These are phyloP conservation scores for Euphrasia arctica DNA, from an alignment of 305 asterid species.

Conservation along the genomic window DNA sequence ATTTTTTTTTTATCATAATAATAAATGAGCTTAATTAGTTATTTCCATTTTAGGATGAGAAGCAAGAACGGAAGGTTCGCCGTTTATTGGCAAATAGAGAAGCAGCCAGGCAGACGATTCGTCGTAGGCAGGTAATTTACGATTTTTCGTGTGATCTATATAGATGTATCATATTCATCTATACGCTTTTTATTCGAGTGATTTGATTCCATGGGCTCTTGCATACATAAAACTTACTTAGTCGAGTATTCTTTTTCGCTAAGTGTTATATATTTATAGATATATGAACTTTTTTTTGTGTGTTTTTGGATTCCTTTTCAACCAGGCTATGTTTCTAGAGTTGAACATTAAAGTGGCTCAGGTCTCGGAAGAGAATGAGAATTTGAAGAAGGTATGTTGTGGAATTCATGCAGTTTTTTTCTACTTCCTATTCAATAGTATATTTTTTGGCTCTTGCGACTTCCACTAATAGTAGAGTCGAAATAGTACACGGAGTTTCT, in stretches of 20 bases:
- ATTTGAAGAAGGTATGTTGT: slow-evolving; percentile 46
- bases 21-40: neutral
- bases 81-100: slow-evolving; percentile 84
- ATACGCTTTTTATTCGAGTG: no score
- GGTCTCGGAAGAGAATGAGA: slow-evolving; percentile 45
- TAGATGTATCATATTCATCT: no score
- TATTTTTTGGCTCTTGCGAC: neutral
- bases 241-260: no score
- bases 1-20: neutral
- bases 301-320: neutral
- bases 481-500: slow-evolving; percentile 1
- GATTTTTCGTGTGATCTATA: neutral
- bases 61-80: slow-evolving; percentile 48
- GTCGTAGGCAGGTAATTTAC: slow-evolving; percentile 63
- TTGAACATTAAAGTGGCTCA: slow-evolving; percentile 47
- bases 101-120: slow-evolving; percentile 83
- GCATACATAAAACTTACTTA: no score
- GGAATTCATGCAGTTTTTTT: neutral
- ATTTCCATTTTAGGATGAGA: slow-evolving; percentile 48
- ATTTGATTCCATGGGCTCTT: no score
- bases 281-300: no score
- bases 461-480: neutral
- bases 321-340: slow-evolving; percentile 50
- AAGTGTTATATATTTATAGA: no score
- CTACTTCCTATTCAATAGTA: neutral